These are phyloP conservation scores for Vanrija humicola DNA, from an alignment of 1,284 basidiomycete species.

Conservation along the genomic window DNA sequence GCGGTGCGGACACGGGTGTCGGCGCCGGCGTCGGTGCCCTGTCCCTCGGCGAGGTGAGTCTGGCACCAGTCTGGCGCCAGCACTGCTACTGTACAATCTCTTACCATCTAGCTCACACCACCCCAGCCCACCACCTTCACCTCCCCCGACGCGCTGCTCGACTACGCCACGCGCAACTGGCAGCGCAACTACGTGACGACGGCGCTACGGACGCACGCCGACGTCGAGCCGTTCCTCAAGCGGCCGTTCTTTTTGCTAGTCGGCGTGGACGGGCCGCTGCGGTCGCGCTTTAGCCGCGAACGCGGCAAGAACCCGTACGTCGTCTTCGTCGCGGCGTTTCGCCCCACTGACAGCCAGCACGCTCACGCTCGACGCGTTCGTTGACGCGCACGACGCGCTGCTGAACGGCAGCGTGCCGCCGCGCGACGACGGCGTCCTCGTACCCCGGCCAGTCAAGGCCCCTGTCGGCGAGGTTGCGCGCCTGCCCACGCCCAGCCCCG, in stretches of 20 bases:
- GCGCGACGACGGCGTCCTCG: constrained; percentile 17
- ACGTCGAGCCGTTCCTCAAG: constrained; percentile 70
- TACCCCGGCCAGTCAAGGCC: constrained; percentile 12
- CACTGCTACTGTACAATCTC: not conserved
- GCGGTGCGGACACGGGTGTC: constrained; percentile 5
- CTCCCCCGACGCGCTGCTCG: constrained; percentile 60
- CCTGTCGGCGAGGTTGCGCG: constrained; percentile 7
- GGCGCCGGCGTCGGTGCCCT: not conserved
- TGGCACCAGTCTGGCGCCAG: not conserved
- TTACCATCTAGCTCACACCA: not conserved
- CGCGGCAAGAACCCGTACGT: not conserved
- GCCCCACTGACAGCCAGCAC: constrained; percentile 20
- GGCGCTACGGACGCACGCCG: constrained; percentile 58
- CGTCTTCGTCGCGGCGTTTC: not conserved
- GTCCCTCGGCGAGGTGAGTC: not conserved
- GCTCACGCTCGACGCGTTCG: constrained; percentile 64
- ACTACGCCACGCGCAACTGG: constrained; percentile 81
- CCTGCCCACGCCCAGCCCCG: constrained; percentile 8
- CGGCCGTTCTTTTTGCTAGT: constrained; percentile 88
- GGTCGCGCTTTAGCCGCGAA: constrained; percentile 50
- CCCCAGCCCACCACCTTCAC: constrained; percentile 50
- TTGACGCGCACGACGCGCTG: constrained; percentile 60
- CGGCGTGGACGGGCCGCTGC: constrained; percentile 77
- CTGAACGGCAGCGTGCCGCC: constrained; percentile 34
- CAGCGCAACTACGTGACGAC: constrained; percentile 72